Evolutionary conservation across 2,329 filamentous ascomycete genomes (phyloP).

Genomic region (Aspergillus aculeatinus): DNA sequence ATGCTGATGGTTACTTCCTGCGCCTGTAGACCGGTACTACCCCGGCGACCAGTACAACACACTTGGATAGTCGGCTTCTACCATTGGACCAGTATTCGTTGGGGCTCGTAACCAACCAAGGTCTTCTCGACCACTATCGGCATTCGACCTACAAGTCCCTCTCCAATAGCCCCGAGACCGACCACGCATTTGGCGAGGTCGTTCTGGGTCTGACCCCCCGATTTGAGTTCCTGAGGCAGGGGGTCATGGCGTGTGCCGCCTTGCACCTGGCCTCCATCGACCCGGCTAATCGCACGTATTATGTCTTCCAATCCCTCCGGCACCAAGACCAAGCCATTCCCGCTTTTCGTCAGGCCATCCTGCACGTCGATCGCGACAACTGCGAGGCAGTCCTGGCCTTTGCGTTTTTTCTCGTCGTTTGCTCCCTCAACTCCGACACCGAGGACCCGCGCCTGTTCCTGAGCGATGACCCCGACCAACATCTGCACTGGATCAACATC

Average conservation of each 20-base stretch:
- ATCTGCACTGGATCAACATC: constrained; percentile 6
- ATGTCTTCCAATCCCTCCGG: neutral
- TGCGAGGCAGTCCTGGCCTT: constrained; percentile 6
- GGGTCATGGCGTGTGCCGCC: constrained; percentile 7
- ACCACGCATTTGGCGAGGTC: neutral
- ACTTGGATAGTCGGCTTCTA: too few relatives aligned
- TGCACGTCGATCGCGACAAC: neutral
- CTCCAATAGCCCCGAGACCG: neutral
- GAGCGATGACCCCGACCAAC: neutral
- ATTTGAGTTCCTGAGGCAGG: neutral
- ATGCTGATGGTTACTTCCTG: too few relatives aligned
- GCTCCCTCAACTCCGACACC: neutral
- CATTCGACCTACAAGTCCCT: neutral
- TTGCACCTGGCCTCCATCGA: neutral
- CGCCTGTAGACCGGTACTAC: too few relatives aligned
- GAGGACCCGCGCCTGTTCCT: neutral
- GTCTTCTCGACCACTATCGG: constrained; percentile 1
- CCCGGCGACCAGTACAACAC: too few relatives aligned
- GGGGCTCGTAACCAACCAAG: neutral
- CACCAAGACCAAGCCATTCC: constrained; percentile 4
- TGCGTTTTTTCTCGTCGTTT: neutral
- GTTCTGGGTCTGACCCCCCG: neutral
- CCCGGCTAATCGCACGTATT: neutral
- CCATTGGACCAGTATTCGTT: neutral
- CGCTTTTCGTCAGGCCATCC: neutral